Evolutionary conservation across 2,329 filamentous ascomycete genomes (phyloP).

Genomic region (Zymoseptoria crescenta): DNA sequence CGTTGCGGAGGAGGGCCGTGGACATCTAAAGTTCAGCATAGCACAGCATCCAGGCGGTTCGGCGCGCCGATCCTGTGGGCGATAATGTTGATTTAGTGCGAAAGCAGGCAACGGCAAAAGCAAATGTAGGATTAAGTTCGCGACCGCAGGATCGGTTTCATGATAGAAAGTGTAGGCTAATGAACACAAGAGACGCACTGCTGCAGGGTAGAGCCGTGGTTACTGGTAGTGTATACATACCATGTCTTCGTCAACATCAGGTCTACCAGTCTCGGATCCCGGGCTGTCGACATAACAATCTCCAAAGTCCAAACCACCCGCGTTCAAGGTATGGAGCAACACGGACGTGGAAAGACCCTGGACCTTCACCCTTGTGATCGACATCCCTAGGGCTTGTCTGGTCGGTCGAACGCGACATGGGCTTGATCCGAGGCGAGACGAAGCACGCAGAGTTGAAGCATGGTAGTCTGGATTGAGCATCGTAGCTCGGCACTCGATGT

Average conservation of each 20-base stretch:
- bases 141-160: not conserved
- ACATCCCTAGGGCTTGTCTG: not conserved
- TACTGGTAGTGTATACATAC: not conserved
- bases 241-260: not conserved
- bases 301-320: not conserved
- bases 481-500: not conserved
- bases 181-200: not conserved
- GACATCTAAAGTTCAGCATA: not conserved
- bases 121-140: not conserved
- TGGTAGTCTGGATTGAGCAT: too few species aligned
- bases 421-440: not conserved
- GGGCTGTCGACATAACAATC: not conserved
- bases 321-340: not conserved
- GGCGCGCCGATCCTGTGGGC: not conserved
- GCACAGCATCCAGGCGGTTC: not conserved
- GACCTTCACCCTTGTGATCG: not conserved
- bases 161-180: not conserved
- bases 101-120: not conserved
- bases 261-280: not conserved
- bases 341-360: not conserved
- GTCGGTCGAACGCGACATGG: not conserved
- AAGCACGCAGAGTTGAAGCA: not conserved
- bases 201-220: not conserved
- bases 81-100: not conserved
- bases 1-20: not conserved